phyloP scores from a whole-genome alignment of 2,329 filamentous ascomycete genomes.

The Thelonectria rubi region DNA sequence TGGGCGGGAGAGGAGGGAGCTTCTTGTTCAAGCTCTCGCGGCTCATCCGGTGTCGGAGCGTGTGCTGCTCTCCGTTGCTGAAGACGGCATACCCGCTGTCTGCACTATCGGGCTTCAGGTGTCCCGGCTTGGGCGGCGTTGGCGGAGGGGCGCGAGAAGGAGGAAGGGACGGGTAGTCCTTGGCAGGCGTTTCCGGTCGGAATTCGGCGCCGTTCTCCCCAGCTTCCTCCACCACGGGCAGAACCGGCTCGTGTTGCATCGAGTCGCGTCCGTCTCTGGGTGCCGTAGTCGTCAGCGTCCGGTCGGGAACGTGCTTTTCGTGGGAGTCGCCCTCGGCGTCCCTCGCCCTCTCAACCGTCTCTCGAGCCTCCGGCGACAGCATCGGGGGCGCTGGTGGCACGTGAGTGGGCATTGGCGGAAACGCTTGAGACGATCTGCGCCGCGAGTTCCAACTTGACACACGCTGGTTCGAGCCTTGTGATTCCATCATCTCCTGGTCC shows the following conservation, averaged over 20 bases:
- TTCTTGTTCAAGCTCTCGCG: conserved; percentile 69
- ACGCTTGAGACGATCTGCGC: conserved; percentile 44
- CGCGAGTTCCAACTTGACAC: conserved; percentile 51
- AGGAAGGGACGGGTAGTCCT: conserved; percentile 48
- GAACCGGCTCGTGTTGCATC: conserved; percentile 62
- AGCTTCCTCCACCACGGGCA: conserved; percentile 92
- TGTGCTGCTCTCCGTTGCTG: conserved; percentile 42
- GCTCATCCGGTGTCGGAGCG: conserved; percentile 54
- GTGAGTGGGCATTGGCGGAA: conserved; percentile 58
- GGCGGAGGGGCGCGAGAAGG: conserved; percentile 55
- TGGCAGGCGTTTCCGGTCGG: conserved; percentile 55
- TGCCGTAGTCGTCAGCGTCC: conserved; percentile 59
- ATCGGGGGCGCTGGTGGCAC: conserved; percentile 54
- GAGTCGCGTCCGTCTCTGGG: conserved; percentile 61
- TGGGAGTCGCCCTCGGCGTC: conserved; percentile 44
- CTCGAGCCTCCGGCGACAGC: conserved; percentile 50
- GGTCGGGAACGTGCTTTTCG: conserved; percentile 67
- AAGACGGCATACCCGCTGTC: conserved; percentile 58
- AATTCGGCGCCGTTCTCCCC: conserved; percentile 68
- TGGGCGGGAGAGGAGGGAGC: conserved; percentile 63
- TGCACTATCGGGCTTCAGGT: conserved; percentile 56
- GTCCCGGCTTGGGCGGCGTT: conserved; percentile 46
- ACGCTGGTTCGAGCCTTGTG: conserved; percentile 47
- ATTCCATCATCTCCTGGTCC: conserved; percentile 66
- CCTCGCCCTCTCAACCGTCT: conserved; percentile 52